These are phyloP conservation scores for Gossypium davidsonii DNA, from an alignment of 441 rosid species.

Conservation along the genomic window DNA sequence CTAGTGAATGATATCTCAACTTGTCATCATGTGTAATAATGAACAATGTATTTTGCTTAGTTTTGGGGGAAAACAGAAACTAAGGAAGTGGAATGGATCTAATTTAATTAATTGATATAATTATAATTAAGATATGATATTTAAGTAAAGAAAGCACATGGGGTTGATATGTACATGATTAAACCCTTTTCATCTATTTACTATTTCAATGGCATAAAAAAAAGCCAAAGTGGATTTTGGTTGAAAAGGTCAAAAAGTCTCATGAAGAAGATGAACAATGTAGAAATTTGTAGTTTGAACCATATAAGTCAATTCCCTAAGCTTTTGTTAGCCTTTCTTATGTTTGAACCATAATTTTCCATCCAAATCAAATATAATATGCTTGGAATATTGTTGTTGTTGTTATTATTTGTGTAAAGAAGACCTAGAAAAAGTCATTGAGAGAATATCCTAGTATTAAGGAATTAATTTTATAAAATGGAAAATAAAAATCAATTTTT, in stretches of 20 bases:
- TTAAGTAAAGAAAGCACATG: background rate
- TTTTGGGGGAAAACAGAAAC: background rate
- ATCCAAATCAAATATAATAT: background rate
- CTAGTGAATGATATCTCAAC: background rate
- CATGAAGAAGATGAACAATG: background rate
- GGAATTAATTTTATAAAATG: background rate
- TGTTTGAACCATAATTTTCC: too few relatives aligned
- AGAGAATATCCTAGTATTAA: background rate
- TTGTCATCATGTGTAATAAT: background rate
- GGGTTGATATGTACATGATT: too few relatives aligned
- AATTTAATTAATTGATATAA: background rate
- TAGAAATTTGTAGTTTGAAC: background rate
- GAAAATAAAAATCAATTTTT: background rate
- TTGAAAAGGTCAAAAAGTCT: background rate
- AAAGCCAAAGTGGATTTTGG: background rate
- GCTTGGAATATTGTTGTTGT: background rate
- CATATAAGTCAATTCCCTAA: background rate
- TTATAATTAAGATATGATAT: background rate
- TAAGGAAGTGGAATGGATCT: background rate
- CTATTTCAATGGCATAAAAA: background rate
- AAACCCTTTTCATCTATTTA: background rate
- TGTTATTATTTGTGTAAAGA: background rate
- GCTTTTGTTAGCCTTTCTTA: too few relatives aligned
- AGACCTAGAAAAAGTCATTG: background rate
- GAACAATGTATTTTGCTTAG: constrained; percentile 3